phyloP scores from a whole-genome alignment of 2,329 filamentous ascomycete species.

The Geosmithia flava region DNA sequence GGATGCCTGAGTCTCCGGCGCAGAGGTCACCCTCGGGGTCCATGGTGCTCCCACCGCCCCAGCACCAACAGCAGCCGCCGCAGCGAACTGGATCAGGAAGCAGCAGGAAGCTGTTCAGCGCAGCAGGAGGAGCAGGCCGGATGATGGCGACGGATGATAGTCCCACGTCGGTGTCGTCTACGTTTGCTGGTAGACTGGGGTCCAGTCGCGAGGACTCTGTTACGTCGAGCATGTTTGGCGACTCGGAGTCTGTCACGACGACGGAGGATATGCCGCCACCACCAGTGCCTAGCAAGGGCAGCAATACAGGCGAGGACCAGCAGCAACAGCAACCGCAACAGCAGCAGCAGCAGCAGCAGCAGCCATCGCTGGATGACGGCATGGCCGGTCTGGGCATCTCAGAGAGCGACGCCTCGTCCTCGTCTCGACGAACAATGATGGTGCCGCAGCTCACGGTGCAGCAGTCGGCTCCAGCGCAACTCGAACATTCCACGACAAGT shows the following conservation, averaged over 20 bases:
- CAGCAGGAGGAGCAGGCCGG: conserved; percentile 53
- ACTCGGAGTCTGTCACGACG: conserved; percentile 59
- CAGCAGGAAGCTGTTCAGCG: conserved; percentile 15
- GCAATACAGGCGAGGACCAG: conserved; percentile 63
- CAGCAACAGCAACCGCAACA: not conserved
- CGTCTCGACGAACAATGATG: conserved; percentile 17
- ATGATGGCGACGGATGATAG: conserved; percentile 59
- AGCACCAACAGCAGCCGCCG: conserved; percentile 7
- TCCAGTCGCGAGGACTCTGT: conserved; percentile 84
- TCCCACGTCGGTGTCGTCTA: conserved; percentile 66
- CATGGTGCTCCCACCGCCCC: conserved; percentile 12
- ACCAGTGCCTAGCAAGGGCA: conserved; percentile 37
- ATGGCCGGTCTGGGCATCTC: conserved; percentile 63
- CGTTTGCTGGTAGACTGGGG: conserved; percentile 56
- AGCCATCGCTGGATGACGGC: not conserved
- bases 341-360: not conserved
- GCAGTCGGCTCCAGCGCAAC: conserved; percentile 51
- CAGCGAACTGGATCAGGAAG: conserved; percentile 20
- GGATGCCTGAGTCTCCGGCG: conserved; percentile 62
- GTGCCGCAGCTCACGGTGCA: conserved; percentile 44
- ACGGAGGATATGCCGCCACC: conserved; percentile 51
- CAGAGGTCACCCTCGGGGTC: conserved; percentile 26
- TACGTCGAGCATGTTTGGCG: conserved; percentile 76
- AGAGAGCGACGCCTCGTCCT: conserved; percentile 34
- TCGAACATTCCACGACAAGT: conserved; percentile 35